phyloP scores from a whole-genome alignment of 768 basidiomycete species.

The Scleroderma citrinum region DNA sequence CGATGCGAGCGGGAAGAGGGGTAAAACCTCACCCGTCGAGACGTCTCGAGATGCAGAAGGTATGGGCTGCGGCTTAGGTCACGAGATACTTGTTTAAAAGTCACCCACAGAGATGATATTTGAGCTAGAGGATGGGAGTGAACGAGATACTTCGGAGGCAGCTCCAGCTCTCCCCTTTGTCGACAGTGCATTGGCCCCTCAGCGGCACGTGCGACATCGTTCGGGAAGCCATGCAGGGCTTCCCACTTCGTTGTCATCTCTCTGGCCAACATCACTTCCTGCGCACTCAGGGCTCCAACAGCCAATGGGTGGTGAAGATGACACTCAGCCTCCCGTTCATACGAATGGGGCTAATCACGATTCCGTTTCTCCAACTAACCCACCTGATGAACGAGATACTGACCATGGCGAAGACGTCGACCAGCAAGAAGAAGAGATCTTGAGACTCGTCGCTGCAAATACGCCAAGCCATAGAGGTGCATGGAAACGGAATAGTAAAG shows the following conservation, averaged over 20 bases:
- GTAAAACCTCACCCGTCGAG: slow-evolving; percentile 19
- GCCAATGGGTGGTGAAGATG: background rate
- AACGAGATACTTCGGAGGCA: slow-evolving; percentile 26
- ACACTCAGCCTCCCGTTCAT: too few species aligned
- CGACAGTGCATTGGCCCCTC: slow-evolving; percentile 21
- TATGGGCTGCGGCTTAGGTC: slow-evolving; percentile 20
- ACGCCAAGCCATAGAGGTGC: slow-evolving; percentile 67
- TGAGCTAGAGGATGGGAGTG: slow-evolving; percentile 49
- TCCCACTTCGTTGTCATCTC: slow-evolving; percentile 49
- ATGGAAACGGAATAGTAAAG: slow-evolving; percentile 58
- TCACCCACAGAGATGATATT: slow-evolving; percentile 56
- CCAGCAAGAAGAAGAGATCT: slow-evolving; percentile 46
- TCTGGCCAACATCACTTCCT: slow-evolving; percentile 69
- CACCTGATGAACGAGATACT: slow-evolving; percentile 2
- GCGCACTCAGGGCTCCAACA: slow-evolving; percentile 51
- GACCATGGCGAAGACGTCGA: slow-evolving; percentile 26
- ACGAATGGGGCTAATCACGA: background rate
- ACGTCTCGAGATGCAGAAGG: slow-evolving; percentile 38
- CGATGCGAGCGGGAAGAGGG: slow-evolving; percentile 27
- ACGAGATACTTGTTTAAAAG: background rate
- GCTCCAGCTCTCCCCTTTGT: slow-evolving; percentile 34
- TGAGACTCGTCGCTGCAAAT: slow-evolving; percentile 61
- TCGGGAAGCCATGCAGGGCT: slow-evolving; percentile 34
- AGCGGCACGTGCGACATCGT: slow-evolving; percentile 22
- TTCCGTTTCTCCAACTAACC: background rate